Conservation (phyloP, 768 basidiomycete species). For the Chlorophyllum brunneum region DNA sequence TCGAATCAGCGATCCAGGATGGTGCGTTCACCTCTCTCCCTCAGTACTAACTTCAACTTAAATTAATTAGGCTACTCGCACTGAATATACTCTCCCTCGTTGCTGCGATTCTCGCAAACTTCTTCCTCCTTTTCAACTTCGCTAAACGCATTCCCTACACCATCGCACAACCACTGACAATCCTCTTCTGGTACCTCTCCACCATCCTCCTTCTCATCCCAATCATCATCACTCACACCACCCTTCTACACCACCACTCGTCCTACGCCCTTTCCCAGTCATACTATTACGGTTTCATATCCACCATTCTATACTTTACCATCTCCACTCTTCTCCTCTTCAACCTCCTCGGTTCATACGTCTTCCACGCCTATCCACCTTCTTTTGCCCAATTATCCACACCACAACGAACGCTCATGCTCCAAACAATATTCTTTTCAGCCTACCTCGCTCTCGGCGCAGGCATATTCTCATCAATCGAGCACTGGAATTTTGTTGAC, state of each 20-base stretch:
- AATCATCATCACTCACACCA: slow-evolving; percentile 24
- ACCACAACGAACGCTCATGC: slow-evolving; percentile 39
- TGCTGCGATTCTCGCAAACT: slow-evolving; percentile 30
- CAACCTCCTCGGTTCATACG: slow-evolving; percentile 24
- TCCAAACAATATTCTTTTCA: slow-evolving; percentile 36
- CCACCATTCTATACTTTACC: slow-evolving; percentile 24
- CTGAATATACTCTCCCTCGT: slow-evolving; percentile 30
- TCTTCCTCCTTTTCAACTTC: slow-evolving; percentile 34
- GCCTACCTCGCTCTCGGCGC: slow-evolving; percentile 36
- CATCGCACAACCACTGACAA: slow-evolving; percentile 33
- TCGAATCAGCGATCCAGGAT: slow-evolving; percentile 27
- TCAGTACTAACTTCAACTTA: neutral
- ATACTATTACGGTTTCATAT: slow-evolving; percentile 36
- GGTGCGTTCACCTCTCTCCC: slow-evolving; percentile 22
- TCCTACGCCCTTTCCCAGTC: slow-evolving; percentile 28
- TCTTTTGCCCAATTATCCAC: slow-evolving; percentile 33
- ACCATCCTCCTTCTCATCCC: slow-evolving; percentile 30
- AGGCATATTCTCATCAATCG: slow-evolving; percentile 30
- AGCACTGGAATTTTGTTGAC: slow-evolving; percentile 34
- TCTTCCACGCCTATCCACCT: slow-evolving; percentile 30
- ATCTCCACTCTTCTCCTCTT: slow-evolving; percentile 28
- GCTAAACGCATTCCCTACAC: slow-evolving; percentile 30
- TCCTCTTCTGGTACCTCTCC: slow-evolving; percentile 35
- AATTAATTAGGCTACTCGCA: slow-evolving; percentile 25
- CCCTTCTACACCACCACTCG: slow-evolving; percentile 11